Base-by-base conservation (phyloP, 176 grass and related monocot genomes). In the Areca catechu region DNA sequence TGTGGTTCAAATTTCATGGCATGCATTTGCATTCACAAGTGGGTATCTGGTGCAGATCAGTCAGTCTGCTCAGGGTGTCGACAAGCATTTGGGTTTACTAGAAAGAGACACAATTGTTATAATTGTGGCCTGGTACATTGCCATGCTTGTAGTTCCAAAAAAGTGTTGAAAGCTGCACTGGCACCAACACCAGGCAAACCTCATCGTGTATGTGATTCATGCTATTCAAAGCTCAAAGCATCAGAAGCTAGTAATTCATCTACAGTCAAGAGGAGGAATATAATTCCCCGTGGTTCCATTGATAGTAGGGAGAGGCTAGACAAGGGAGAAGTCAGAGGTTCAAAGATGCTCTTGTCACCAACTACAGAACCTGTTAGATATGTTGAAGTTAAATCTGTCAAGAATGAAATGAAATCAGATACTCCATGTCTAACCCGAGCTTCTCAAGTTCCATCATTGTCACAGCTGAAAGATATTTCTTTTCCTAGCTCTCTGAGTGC, bases 11-110 rank as follows among this genome's bases (percentile, higher is more conserved):
- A 88, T 54, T 98, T 98, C 53, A 98, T 87, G 0, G 78, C 93
- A 23, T 98, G 93, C 65, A 98, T 98, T 60, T 98, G 93, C 78
- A 98, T 98, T 70, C 93, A 98, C 69, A 98, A 83, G 66, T 98
- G 93, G 93, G 84, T 98, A 22, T 90, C 87, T 53, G 82, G 83
- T 56, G 85, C 79, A 55, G 93, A 98, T 51, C 87, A 98, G 58
- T 85, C 87, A 4, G 61, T 92, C 52, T 98, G 87, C 51, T 86
- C 87, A 5, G 87, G 93, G 22, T 98, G 93, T 66, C 84, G 84
- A 72, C 93, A 92, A 56, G 68, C 93, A 57, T 98, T 98, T 76
- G 93, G 93, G 62, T 98, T 98, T 65, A 87, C 93, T 3, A 83
- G 78, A 77, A 98, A 98, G 72, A 80, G 87, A 52, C 93, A 98